Evolutionary conservation across 257 asterid genomes (phyloP).

Genomic region (Solanum raphanifolium): DNA sequence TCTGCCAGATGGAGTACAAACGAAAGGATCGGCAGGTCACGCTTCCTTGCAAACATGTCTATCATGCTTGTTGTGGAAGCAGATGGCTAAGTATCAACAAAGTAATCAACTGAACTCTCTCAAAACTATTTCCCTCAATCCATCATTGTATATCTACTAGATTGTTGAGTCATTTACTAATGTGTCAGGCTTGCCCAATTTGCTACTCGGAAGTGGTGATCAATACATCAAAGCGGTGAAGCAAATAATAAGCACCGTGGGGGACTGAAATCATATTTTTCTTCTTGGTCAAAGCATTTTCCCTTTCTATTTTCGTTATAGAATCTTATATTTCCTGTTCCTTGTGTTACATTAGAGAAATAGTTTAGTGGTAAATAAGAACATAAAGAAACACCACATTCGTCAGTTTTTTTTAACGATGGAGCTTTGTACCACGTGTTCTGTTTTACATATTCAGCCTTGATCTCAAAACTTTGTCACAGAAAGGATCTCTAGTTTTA

Average conservation of each 20-base stretch:
- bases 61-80: slow-evolving; percentile 75
- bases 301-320: neutral
- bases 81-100: slow-evolving; percentile 89
- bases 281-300: neutral
- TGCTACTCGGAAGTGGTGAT: slow-evolving; percentile 6
- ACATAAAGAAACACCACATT: neutral
- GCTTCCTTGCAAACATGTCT: slow-evolving; percentile 92
- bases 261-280: neutral
- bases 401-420: neutral
- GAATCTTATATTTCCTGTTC: neutral
- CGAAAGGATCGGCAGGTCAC: slow-evolving; percentile 61
- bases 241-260: neutral
- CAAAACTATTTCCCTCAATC: neutral
- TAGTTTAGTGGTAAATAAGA: neutral
- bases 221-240: slow-evolving; percentile 1
- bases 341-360: neutral
- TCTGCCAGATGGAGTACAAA: slow-evolving; percentile 97
- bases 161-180: neutral
- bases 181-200: slow-evolving; percentile 8
- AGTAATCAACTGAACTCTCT: slow-evolving; percentile 26
- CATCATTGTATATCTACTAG: neutral
- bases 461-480: neutral
- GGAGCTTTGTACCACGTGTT: neutral
- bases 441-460: neutral
- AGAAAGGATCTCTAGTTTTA: neutral